Evolutionary conservation across 495 filamentous ascomycete species (phyloP), one percentile per base, ranked within the genome.

Genomic region (Penicillium chermesinum): DNA sequence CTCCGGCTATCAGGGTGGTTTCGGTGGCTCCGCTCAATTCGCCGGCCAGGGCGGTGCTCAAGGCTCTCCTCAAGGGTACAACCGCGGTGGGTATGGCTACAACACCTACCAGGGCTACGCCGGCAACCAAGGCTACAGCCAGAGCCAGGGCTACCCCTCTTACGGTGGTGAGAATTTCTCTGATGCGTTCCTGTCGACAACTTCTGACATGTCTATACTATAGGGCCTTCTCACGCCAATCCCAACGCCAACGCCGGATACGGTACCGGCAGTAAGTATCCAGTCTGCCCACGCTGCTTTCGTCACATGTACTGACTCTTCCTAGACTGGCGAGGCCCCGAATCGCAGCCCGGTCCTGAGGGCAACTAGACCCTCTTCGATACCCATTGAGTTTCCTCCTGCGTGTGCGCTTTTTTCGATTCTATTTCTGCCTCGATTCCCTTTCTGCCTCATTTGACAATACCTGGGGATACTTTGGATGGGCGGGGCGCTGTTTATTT

Each of bases 21-120:
- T 53, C 36, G 40, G 53, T 25, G 51, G 49, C 15, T n/a, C n/a
- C n/a, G n/a, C n/a, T n/a, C n/a, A n/a, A n/a, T n/a, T n/a, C n/a
- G n/a, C n/a, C n/a, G n/a, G n/a, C n/a, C n/a, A n/a, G n/a, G 70
- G 71, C 22, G 70, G 69, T 33, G 63, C 60, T 50, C 63, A 64
- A 46, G 57, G 55, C 14, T 61, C 62, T 41, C 50, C 54, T 38
- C 49, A 52, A 14, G 52, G 44, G 12, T 62, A 61, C 39, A 46
- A 50, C 18, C 43, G 52, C 32, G 69, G 67, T n/a, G 66, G 65
- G 20, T 55, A 48, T 25, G 60, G 60, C 18, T 56, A 56, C 46
- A 48, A 43, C 39, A 50, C 37, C 43, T 30, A 39, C 18, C 17
- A 27, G 15, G 39, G 43, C 1, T 43, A 39, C 27, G 53, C 60